Conservation (phyloP, 805 yeast genomes). For the Suhomyces pyralidae region DNA sequence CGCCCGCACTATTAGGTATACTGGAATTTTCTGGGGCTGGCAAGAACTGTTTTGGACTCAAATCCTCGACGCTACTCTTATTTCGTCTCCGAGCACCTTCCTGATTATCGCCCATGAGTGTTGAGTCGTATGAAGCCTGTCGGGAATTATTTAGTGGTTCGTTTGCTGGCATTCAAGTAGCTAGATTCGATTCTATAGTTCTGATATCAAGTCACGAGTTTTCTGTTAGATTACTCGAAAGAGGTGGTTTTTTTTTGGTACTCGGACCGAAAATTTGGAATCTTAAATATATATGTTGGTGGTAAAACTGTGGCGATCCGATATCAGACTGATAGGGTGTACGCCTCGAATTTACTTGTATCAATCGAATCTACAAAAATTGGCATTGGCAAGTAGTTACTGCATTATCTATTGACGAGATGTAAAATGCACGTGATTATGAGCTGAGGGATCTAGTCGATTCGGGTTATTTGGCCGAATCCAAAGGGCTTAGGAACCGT, state of each 20-base stretch:
- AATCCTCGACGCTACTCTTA: neutral
- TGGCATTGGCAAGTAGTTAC: neutral
- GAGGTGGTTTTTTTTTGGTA: neutral
- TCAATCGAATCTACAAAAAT: neutral
- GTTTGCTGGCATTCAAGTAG: neutral
- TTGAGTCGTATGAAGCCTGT: conserved; percentile 4
- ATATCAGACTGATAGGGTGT: neutral
- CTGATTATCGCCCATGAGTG: neutral
- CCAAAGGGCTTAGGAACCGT: neutral
- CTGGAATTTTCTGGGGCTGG: neutral
- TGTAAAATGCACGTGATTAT: neutral
- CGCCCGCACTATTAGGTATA: neutral
- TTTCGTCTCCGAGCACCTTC: neutral
- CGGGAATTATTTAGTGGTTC: neutral
- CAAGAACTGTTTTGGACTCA: neutral
- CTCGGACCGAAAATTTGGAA: neutral
- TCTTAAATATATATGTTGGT: neutral
- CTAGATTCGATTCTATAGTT: neutral
- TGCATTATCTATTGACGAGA: neutral
- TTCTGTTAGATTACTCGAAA: neutral
- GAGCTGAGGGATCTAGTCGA: neutral
- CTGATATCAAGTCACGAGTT: neutral
- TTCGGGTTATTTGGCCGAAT: neutral
- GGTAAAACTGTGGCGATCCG: neutral
- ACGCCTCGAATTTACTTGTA: neutral